Percentiles rank a stretch among this genome's conserved stretches.
phyloP scores from a whole-genome alignment of 176 grass and related monocot species.

The Poa annua region DNA sequence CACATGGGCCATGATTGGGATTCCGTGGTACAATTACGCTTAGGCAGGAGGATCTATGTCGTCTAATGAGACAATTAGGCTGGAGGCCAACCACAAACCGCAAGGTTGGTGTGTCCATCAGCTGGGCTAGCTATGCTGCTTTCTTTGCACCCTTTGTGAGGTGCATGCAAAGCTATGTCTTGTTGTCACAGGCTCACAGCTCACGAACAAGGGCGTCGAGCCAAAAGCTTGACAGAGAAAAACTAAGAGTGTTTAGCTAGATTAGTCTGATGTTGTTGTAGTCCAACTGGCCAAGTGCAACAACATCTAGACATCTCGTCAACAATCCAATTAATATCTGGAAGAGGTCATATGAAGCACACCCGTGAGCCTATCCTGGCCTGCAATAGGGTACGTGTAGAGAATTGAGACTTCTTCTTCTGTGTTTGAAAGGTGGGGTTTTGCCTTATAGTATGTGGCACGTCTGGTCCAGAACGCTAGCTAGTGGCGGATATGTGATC shows the following conservation, averaged over 20 bases:
- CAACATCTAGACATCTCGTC: not conserved
- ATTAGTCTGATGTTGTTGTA: not conserved
- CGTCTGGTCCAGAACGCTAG: too few relatives aligned
- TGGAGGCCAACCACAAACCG: constrained; percentile 40
- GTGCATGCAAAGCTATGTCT: constrained; percentile 24
- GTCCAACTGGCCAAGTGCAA: constrained; percentile 11
- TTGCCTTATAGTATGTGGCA: constrained; percentile 26
- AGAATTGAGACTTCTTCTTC: too few relatives aligned
- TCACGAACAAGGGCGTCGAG: constrained; percentile 25
- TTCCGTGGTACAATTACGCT: constrained; percentile 44
- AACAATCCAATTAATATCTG: not conserved
- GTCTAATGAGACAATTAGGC: constrained; percentile 67
- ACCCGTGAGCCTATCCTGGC: not conserved
- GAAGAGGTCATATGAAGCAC: not conserved
- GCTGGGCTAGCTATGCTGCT: not conserved
- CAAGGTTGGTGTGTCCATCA: constrained; percentile 27
- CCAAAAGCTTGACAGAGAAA: not conserved
- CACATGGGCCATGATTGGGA: constrained; percentile 28
- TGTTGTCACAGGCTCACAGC: constrained; percentile 26
- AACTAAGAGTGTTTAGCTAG: not conserved
- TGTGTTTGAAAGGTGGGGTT: too few relatives aligned
- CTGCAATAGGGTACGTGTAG: too few relatives aligned
- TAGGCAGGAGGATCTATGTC: constrained; percentile 64
- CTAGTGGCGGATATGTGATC: too few relatives aligned
- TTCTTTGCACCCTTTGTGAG: constrained; percentile 21